phyloP scores from a whole-genome alignment of 352 stramenopile species.

The Phytopythium cucurbitacearum region DNA sequence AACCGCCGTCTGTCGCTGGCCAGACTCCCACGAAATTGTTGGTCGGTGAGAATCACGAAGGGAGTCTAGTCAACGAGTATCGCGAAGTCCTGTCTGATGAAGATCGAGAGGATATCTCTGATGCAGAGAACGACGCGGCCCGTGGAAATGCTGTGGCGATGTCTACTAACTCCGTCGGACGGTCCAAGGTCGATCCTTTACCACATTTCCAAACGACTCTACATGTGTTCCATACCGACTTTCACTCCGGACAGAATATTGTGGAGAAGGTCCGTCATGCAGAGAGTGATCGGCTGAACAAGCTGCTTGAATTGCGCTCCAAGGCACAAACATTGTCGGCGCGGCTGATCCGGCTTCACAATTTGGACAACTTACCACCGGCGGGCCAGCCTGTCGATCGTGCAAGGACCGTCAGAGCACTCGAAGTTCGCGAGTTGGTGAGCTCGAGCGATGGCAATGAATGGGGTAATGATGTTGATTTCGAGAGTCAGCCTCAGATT shows the following conservation, averaged over 20 bases:
- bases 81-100: not conserved
- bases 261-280: not conserved
- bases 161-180: no score
- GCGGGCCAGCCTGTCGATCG: no score
- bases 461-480: not conserved
- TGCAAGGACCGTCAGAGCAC: no score
- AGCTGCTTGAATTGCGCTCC: constrained; percentile 19
- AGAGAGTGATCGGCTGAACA: constrained; percentile 7
- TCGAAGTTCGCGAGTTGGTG: not conserved
- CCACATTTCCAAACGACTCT: no score
- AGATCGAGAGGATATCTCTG: not conserved
- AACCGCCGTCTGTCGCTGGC: no score
- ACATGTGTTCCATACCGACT: no score
- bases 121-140: constrained; percentile 1
- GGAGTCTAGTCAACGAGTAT: no score
- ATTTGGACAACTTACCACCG: no score
- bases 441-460: not conserved
- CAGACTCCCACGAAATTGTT: no score
- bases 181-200: no score
- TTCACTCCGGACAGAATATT: no score
- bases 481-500: not conserved
- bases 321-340: constrained; percentile 17
- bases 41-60: no score
- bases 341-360: constrained; percentile 7
- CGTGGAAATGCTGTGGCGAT: not conserved